Percentiles rank a stretch among this genome's conserved stretches.
These are phyloP conservation scores for Aristolochia californica DNA, from an alignment of 164 flowering plant genomes.

Conservation along the genomic window DNA sequence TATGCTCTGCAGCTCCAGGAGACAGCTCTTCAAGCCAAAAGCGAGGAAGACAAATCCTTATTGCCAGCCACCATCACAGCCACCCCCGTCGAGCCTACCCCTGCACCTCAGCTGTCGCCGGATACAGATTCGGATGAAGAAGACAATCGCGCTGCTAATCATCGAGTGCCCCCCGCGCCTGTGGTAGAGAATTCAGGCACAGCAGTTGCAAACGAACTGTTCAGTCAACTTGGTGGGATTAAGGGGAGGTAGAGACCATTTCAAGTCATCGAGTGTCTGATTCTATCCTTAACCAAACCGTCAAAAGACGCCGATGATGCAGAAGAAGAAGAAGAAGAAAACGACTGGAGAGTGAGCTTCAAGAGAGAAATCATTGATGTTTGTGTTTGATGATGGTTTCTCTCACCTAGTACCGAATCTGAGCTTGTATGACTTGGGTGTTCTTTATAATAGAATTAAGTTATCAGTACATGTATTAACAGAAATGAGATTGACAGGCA, in stretches of 20 bases:
- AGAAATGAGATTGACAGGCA: too few relatives aligned
- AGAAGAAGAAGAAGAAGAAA: too few relatives aligned
- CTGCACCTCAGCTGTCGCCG: neutral
- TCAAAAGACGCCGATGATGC: too few relatives aligned
- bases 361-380: too few relatives aligned
- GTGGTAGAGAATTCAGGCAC: neutral
- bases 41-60: neutral
- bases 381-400: too few relatives aligned
- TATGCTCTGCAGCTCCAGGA: constrained; percentile 81
- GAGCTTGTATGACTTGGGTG: too few relatives aligned
- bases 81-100: neutral
- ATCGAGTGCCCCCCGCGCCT: neutral
- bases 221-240: neutral
- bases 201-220: constrained; percentile 3
- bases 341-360: too few relatives aligned
- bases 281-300: too few relatives aligned
- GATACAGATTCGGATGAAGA: neutral
- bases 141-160: neutral
- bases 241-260: neutral
- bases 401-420: too few relatives aligned
- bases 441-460: too few relatives aligned
- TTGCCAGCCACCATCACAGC: neutral
- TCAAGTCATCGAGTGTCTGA: too few relatives aligned
- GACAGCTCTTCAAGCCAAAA: constrained; percentile 19
- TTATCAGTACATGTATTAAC: too few relatives aligned